Base-by-base conservation (phyloP, 352 stramenopile species). In the Albugo candida region DNA sequence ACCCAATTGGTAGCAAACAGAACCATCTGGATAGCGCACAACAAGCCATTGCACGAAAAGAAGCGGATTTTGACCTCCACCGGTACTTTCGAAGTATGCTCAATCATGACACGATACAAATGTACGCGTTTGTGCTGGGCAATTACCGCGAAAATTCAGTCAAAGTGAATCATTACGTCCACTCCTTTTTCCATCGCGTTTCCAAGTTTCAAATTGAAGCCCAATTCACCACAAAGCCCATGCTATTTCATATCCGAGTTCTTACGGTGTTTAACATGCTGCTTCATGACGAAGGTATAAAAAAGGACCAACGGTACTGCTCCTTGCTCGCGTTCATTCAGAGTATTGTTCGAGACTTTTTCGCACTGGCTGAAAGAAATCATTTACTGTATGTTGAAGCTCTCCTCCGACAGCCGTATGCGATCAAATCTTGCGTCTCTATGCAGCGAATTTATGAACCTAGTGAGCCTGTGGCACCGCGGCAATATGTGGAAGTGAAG, bases 91-190 rank as follows among this genome's bases (percentile, higher is more conserved):
- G 65, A 16, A 78, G 61, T 41, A 85, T 88, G 48, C 53, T 88
- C 27, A 83, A 75, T 38, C 68, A 67, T 12, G 77, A 92, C 19
- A 88, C 70, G 21, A 70, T 89, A 56, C 67, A 70, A 37, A 85
- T 92, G 72, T 92, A 89, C 54, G 81, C 65, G 58, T 67, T 73
- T 34, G 51, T 87, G 20, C 61, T 92, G 5, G 41, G 58, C 5
- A 52, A 65, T 39, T 89, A 92, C 45, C 74, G 75, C 37, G 71
- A 72, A 14, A 92, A 92, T 51, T 74, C 47, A 35, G 45, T 67
- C 36, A 85, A 85, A 55, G 70, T 92, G 51, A 92, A 92, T 44
- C 79, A 92, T 54, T 92, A 85, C 67, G 70, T 92, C 18, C 74
- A 88, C 59, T 83, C 76, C 18, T 88, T 88, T 46, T 83, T 92